Evolutionary conservation across 1,139 yeast species (phyloP).

Genomic region (Pichia sp.): DNA sequence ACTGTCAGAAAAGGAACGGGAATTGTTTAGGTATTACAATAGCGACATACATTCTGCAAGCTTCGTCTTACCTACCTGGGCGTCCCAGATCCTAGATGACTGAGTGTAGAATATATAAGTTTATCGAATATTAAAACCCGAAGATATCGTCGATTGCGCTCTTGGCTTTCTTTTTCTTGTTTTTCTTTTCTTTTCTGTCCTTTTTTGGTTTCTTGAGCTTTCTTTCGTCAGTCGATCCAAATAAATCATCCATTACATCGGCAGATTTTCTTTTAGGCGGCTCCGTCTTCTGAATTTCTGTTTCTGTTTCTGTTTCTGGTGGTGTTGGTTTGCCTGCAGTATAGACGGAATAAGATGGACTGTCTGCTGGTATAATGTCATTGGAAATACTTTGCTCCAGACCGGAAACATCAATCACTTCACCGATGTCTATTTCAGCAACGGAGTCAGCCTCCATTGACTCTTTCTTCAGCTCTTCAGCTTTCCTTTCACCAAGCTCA

Average conservation of each 20-base stretch:
- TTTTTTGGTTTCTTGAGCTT: constrained; percentile 40
- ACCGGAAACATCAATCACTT: constrained; percentile 26
- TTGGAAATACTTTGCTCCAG: background rate
- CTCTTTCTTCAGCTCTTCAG: constrained; percentile 18
- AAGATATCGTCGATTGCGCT: constrained; percentile 60
- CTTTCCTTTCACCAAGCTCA: background rate
- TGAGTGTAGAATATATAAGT: background rate
- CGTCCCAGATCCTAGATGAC: constrained; percentile 34
- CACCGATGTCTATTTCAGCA: constrained; percentile 25
- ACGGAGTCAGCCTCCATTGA: constrained; percentile 9
- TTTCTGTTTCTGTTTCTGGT: background rate
- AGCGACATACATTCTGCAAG: constrained; percentile 69
- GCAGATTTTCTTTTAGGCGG: background rate
- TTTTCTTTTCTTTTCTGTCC: constrained; percentile 41
- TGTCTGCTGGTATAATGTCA: background rate
- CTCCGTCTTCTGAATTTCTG: background rate
- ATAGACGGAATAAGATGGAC: background rate
- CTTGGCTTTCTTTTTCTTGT: constrained; percentile 43
- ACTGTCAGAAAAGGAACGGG: constrained; percentile 45
- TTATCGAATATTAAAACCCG: constrained; percentile 32
- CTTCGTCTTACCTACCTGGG: constrained; percentile 88
- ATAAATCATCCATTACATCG: constrained; percentile 9
- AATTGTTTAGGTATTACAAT: constrained; percentile 69
- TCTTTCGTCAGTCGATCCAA: constrained; percentile 23
- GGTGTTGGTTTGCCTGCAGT: background rate